Conservation (phyloP, 345 rosid genomes). For the Combretum micranthum region DNA sequence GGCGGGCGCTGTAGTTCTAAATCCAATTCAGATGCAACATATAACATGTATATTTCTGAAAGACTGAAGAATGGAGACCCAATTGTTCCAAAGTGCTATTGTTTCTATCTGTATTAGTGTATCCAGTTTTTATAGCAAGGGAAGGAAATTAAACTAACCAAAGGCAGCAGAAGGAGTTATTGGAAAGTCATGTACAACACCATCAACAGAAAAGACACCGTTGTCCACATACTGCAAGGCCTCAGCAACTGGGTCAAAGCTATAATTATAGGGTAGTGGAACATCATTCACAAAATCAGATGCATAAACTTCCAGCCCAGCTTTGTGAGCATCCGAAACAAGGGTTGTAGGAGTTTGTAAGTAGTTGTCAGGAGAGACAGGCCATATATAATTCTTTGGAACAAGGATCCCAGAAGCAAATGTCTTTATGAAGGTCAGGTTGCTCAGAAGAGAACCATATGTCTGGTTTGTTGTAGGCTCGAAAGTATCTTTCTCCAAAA, state of each 20-base stretch:
- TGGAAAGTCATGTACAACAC: constrained; percentile 83
- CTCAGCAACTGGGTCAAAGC: constrained; percentile 79
- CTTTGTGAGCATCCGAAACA: constrained; percentile 82
- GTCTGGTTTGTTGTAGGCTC: constrained; percentile 83
- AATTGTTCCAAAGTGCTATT: too few relatives aligned
- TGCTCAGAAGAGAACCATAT: constrained; percentile 45
- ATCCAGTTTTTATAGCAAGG: too few relatives aligned
- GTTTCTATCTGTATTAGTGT: too few relatives aligned
- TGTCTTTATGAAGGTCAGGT: constrained; percentile 69
- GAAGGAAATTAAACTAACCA: constrained; percentile 30
- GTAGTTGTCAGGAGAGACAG: constrained; percentile 36
- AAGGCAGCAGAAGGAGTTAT: constrained; percentile 64
- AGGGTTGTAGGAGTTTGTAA: constrained; percentile 42
- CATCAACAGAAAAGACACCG: constrained; percentile 84
- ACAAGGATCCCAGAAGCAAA: constrained; percentile 95
- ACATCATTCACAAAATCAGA: constrained; percentile 69
- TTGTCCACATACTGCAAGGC: constrained; percentile 58
- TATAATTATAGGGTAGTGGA: constrained; percentile 66
- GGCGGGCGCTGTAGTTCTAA: too few relatives aligned
- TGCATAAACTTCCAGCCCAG: constrained; percentile 73
- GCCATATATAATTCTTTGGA: constrained; percentile 81
- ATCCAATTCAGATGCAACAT: too few relatives aligned
- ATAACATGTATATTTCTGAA: too few relatives aligned
- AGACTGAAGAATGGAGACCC: too few relatives aligned
- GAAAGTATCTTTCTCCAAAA: constrained; percentile 31